Conservation (phyloP, 495 filamentous ascomycete genomes). For the Podospora sp. region DNA sequence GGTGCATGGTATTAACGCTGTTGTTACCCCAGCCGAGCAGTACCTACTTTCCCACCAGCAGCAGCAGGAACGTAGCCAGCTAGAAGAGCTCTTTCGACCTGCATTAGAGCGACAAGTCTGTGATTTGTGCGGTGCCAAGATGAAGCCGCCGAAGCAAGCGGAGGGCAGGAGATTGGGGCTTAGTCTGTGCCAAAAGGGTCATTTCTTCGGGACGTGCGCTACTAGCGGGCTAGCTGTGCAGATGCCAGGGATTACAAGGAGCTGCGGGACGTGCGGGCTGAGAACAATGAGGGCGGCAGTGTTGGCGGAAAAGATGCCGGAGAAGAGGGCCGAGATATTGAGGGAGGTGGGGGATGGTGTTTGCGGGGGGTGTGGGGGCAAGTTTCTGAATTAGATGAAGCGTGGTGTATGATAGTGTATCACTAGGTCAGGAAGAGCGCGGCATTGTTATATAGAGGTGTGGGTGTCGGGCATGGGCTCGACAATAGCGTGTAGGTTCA, state of each 20-base stretch:
- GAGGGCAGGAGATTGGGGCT: conserved; percentile 18
- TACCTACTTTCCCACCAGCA: conserved; percentile 6
- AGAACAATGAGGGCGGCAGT: conserved; percentile 41
- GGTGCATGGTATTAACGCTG: conserved; percentile 39
- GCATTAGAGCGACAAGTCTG: conserved; percentile 37
- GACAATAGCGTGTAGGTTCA: too few species aligned
- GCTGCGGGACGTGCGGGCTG: conserved; percentile 47
- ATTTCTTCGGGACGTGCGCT: conserved; percentile 43
- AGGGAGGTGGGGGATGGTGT: conserved; percentile 36
- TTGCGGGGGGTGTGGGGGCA: conserved; percentile 51
- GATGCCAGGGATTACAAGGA: conserved; percentile 44
- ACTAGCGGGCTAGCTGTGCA: conserved; percentile 48
- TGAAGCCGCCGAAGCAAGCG: conserved; percentile 21
- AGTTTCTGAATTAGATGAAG: conserved; percentile 41
- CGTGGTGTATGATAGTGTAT: neutral
- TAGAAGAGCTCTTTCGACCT: conserved; percentile 36
- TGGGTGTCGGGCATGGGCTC: too few species aligned
- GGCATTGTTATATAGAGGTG: neutral
- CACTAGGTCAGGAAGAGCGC: neutral
- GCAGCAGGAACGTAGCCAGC: conserved; percentile 10
- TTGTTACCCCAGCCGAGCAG: neutral
- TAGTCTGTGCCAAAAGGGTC: conserved; percentile 29
- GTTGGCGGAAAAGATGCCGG: conserved; percentile 32
- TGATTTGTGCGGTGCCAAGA: conserved; percentile 39
- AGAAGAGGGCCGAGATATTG: conserved; percentile 28